Evolutionary conservation across 2,329 filamentous ascomycete species (phyloP).

Genomic region (Talaromyces sp.): DNA sequence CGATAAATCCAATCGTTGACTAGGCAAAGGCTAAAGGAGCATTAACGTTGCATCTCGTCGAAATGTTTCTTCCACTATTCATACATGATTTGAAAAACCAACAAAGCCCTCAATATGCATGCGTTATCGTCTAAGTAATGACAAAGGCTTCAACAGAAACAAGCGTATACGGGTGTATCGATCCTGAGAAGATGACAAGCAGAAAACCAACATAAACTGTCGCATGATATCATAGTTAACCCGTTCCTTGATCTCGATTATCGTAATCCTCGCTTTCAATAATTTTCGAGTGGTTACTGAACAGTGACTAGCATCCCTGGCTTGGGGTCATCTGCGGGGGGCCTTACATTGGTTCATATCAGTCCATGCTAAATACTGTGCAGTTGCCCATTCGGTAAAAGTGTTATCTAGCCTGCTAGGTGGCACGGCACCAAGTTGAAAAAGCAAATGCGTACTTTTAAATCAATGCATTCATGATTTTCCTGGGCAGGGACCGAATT

Average conservation of each 20-base stretch:
- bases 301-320: not conserved
- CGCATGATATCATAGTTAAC: not conserved
- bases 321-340: constrained; percentile 5
- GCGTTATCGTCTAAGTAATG: not conserved
- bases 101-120: not conserved
- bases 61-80: not conserved
- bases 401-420: not conserved
- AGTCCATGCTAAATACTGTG: not conserved
- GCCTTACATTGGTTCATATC: constrained; percentile 1
- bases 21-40: not conserved
- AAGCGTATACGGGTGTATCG: not conserved
- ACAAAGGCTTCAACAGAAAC: not conserved
- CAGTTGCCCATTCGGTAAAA: not conserved
- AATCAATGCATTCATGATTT: not conserved
- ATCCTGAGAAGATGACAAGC: not conserved
- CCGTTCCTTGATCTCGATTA: not conserved
- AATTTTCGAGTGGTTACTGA: not conserved
- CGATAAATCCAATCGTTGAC: not conserved
- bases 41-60: constrained; percentile 12
- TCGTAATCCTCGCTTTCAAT: not conserved
- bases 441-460: not conserved
- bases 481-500: not conserved
- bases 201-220: not conserved
- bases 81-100: not conserved
- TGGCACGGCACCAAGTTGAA: not conserved